Conservation (phyloP, 345 rosid species). For the Brassica rapa region DNA sequence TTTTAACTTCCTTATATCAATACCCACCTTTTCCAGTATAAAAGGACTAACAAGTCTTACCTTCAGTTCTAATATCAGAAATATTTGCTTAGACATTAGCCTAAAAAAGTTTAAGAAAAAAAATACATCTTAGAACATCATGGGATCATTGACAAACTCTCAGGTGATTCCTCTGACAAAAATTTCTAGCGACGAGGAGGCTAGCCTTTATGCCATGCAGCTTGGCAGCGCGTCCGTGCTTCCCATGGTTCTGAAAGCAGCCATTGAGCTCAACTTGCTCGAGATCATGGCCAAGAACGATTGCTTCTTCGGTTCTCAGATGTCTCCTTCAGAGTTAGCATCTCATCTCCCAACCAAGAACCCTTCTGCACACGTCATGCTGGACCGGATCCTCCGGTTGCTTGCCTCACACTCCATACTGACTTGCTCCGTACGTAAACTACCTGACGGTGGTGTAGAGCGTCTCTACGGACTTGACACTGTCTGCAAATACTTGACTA, state of each 20-base stretch:
- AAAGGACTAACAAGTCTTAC: not conserved
- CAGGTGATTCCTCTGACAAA: not conserved
- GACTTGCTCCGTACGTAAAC: constrained; percentile 4
- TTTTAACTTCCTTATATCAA: not conserved
- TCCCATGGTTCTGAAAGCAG: constrained; percentile 5
- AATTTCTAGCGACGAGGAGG: not conserved
- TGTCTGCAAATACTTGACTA: constrained; percentile 10
- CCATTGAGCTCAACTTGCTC: constrained; percentile 4
- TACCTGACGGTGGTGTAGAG: not conserved
- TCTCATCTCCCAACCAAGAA: constrained; percentile 11
- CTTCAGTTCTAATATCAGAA: not conserved
- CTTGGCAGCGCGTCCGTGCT: constrained; percentile 2
- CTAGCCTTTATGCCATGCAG: constrained; percentile 7
- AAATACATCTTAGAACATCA: not conserved
- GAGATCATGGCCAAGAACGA: constrained; percentile 11
- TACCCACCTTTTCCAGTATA: not conserved
- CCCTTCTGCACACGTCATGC: not conserved
- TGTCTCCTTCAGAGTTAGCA: constrained; percentile 6
- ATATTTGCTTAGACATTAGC: not conserved
- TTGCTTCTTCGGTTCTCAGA: not conserved
- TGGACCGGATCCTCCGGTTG: constrained; percentile 3
- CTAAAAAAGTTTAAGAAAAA: not conserved
- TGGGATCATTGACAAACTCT: not conserved
- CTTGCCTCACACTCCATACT: constrained; percentile 5
- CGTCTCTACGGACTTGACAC: constrained; percentile 2